Conservation (phyloP, 768 basidiomycete species). For the Phaffia tasmanica region DNA sequence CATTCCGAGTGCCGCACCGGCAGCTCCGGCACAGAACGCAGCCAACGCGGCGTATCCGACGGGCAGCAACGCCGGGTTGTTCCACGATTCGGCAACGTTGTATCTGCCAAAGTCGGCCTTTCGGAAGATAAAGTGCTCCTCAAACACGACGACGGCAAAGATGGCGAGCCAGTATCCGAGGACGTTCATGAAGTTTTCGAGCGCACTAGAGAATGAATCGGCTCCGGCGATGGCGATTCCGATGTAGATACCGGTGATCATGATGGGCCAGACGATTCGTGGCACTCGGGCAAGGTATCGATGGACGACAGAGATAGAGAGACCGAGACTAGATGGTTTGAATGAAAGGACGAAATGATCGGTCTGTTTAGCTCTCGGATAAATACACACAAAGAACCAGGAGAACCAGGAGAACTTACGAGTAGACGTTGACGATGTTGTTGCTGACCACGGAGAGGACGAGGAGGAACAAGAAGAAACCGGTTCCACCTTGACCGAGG, state of each 20-base stretch:
- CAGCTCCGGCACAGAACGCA: conserved; percentile 38
- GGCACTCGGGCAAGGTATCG: conserved; percentile 43
- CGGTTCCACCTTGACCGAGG: conserved; percentile 40
- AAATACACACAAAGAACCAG: not conserved
- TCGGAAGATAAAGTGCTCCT: conserved; percentile 49
- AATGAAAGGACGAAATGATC: not conserved
- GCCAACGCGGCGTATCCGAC: conserved; percentile 40
- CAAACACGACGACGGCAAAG: conserved; percentile 43
- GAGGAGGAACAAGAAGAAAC: conserved; percentile 44
- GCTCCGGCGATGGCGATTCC: conserved; percentile 45
- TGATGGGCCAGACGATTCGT: conserved; percentile 33
- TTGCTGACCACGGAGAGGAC: conserved; percentile 45
- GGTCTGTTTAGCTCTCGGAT: not conserved
- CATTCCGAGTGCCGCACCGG: conserved; percentile 34
- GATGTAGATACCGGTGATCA: conserved; percentile 43
- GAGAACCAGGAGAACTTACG: not conserved
- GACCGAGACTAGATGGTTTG: conserved; percentile 42
- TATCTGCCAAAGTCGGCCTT: conserved; percentile 37
- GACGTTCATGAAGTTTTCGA: conserved; percentile 40
- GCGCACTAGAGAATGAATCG: conserved; percentile 41
- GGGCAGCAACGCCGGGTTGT: conserved; percentile 35
- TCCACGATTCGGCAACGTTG: conserved; percentile 39
- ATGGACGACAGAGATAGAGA: conserved; percentile 44
- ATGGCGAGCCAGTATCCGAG: conserved; percentile 47
- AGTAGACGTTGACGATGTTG: conserved; percentile 42